phyloP scores from a whole-genome alignment of 805 yeast species.

The Yarrowia sp. region DNA sequence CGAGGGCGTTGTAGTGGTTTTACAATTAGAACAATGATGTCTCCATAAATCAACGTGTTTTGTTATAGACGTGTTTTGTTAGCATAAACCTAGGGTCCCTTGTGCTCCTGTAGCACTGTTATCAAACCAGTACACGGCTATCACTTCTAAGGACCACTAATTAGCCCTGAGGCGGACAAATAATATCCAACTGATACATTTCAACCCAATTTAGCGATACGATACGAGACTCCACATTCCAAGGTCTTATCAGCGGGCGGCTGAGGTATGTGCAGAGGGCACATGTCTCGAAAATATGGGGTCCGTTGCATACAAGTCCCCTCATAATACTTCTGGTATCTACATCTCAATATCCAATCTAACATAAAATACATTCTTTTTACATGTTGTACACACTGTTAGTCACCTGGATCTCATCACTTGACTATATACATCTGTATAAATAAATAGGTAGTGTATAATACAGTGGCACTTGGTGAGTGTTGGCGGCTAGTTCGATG shows the following conservation, averaged over 20 bases:
- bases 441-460: slow-evolving; percentile 26
- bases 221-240: too few species aligned
- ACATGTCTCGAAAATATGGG: neutral
- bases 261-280: neutral
- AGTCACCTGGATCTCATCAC: slow-evolving; percentile 25
- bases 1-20: too few species aligned
- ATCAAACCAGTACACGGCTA: too few species aligned
- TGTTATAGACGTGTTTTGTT: neutral
- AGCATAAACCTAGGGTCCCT: too few species aligned
- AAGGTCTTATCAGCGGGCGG: too few species aligned
- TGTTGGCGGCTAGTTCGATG: slow-evolving; percentile 25
- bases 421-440: slow-evolving; percentile 27
- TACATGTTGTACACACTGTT: slow-evolving; percentile 11
- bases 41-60: neutral
- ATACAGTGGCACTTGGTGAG: slow-evolving; percentile 26
- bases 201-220: too few species aligned
- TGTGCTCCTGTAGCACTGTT: too few species aligned
- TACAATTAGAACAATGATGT: too few species aligned
- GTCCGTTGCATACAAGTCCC: neutral
- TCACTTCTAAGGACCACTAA: too few species aligned
- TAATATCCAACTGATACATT: too few species aligned
- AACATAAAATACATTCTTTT: slow-evolving; percentile 12
- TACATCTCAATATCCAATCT: neutral
- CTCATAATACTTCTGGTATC: too few species aligned
- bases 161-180: too few species aligned